These are phyloP conservation scores for Sergeia podlipaevii DNA, from an alignment of 208 protist genomes.

Conservation along the genomic window DNA sequence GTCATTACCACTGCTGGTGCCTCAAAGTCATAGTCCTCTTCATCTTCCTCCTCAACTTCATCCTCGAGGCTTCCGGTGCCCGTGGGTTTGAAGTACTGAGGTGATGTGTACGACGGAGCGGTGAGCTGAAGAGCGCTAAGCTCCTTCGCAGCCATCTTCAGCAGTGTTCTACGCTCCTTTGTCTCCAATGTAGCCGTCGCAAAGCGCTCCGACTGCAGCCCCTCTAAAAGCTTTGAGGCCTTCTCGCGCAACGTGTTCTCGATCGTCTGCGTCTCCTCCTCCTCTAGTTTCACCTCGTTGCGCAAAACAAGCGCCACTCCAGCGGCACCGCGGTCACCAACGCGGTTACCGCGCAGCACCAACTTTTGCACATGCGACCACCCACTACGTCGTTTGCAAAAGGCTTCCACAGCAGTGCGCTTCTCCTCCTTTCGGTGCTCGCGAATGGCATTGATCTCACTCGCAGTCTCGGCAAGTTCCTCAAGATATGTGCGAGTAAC, in stretches of 20 bases:
- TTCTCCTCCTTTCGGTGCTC: slow-evolving; percentile 34
- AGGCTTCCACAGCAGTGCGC: slow-evolving; percentile 36
- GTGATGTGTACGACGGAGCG: not conserved
- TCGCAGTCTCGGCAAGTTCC: slow-evolving; percentile 7
- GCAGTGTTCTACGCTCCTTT: not conserved
- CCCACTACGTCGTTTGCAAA: slow-evolving; percentile 64
- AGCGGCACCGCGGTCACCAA: slow-evolving; percentile 52
- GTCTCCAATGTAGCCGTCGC: slow-evolving; percentile 20
- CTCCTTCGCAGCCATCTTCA: not conserved
- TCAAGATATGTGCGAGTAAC: slow-evolving; percentile 14
- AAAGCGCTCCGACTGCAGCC: slow-evolving; percentile 13
- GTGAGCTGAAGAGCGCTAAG: not conserved
- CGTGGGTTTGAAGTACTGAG: slow-evolving; percentile 5
- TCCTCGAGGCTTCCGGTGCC: not conserved
- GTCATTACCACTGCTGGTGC: slow-evolving; percentile 14
- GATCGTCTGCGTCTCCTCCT: slow-evolving; percentile 59
- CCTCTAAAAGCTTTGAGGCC: slow-evolving; percentile 19
- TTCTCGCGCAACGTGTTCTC: slow-evolving; percentile 22
- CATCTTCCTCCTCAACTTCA: slow-evolving; percentile 15
- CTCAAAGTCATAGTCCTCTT: slow-evolving; percentile 13
- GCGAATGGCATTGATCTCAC: slow-evolving; percentile 21
- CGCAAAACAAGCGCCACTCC: slow-evolving; percentile 38
- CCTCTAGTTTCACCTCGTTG: slow-evolving; percentile 48
- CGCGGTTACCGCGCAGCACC: slow-evolving; percentile 57
- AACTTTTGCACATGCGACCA: slow-evolving; percentile 73